Conservation (phyloP, 2,329 filamentous ascomycete genomes). For the Clonostachys rosea region DNA sequence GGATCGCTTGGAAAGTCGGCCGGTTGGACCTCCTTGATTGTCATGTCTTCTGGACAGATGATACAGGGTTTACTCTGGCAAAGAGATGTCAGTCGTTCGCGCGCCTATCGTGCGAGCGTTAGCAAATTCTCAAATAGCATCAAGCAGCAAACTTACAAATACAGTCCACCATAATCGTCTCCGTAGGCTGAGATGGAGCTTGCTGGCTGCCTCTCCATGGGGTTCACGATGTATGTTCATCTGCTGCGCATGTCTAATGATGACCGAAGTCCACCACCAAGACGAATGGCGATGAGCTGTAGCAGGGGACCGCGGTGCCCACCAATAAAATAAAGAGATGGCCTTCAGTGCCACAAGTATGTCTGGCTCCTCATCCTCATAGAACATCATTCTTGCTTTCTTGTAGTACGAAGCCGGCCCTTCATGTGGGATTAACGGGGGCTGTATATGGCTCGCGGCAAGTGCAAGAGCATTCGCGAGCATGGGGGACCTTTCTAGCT, state of each 20-base stretch:
- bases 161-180: conserved; percentile 35
- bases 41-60: too few relatives aligned
- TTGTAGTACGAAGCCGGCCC: conserved; percentile 30
- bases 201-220: conserved; percentile 8
- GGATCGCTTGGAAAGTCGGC: too few relatives aligned
- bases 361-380: conserved; percentile 30
- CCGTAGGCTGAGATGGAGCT: conserved; percentile 14
- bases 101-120: too few relatives aligned
- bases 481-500: conserved; percentile 23
- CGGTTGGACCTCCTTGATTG: too few relatives aligned
- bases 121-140: too few relatives aligned
- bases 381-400: conserved; percentile 30
- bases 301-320: conserved; percentile 29
- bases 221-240: conserved; percentile 35
- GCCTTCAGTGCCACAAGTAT: conserved; percentile 26
- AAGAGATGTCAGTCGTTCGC: too few relatives aligned
- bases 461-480: conserved; percentile 30
- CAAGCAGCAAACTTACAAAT: conserved; percentile 14
- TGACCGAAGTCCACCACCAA: conserved; percentile 39
- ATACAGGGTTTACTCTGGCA: too few relatives aligned
- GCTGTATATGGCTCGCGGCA: conserved; percentile 32
- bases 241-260: conserved; percentile 36
- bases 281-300: conserved; percentile 30
- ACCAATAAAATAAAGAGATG: conserved; percentile 36
- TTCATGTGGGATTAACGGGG: conserved; percentile 29